Conservation (phyloP, 371 early-diverging fungal species). For the Mortierella sp. region DNA sequence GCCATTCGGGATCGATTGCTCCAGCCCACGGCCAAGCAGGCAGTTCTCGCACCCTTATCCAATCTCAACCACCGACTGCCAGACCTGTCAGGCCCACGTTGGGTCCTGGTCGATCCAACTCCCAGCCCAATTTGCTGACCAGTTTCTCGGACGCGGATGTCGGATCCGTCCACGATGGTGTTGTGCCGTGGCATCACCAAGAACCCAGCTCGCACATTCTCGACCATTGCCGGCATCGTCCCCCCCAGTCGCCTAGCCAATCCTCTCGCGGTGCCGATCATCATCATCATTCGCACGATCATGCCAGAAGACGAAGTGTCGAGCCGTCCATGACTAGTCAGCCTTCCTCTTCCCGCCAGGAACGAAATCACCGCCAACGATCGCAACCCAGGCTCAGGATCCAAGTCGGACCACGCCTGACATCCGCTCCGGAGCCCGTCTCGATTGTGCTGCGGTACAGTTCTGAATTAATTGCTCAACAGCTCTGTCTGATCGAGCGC, state of each 20-base stretch:
- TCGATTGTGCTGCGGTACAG: constrained; percentile 66
- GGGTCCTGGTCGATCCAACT: constrained; percentile 17
- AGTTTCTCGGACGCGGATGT: neutral
- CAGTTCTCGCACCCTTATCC: neutral
- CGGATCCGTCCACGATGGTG: neutral
- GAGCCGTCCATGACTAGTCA: neutral
- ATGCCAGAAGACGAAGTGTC: neutral
- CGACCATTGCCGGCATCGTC: neutral
- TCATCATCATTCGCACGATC: neutral
- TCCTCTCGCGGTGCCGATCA: neutral
- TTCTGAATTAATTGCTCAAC: constrained; percentile 71
- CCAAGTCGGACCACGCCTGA: neutral
- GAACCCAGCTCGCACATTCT: neutral
- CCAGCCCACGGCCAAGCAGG: neutral
- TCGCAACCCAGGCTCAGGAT: neutral
- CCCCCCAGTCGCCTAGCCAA: neutral
- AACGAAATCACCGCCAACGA: neutral
- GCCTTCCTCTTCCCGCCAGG: neutral
- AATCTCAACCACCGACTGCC: neutral
- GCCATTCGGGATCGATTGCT: too few relatives aligned
- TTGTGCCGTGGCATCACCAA: neutral
- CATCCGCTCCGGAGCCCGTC: neutral
- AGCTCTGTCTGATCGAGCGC: constrained; percentile 73
- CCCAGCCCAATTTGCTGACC: constrained; percentile 23
- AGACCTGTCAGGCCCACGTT: neutral